phyloP scores from a whole-genome alignment of 2,329 filamentous ascomycete genomes.

The Trichoderma sp. region DNA sequence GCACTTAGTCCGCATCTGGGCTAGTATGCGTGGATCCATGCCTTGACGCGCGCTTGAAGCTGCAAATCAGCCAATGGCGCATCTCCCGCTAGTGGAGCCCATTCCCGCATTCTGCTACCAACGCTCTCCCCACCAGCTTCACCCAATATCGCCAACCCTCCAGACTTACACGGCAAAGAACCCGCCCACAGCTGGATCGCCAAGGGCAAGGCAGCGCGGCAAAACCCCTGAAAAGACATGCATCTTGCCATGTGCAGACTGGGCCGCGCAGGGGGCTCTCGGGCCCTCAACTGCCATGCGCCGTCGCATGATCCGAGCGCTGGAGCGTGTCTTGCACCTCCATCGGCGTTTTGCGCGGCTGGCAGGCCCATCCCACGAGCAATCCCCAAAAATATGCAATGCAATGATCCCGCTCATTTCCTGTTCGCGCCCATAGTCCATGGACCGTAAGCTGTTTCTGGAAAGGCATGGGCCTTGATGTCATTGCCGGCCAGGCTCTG shows the following conservation, averaged over 20 bases:
- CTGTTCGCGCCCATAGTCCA: slow-evolving; percentile 17
- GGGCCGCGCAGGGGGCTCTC: not conserved
- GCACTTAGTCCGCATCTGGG: not conserved
- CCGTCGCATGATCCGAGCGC: slow-evolving; percentile 6
- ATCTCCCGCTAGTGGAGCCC: slow-evolving; percentile 3
- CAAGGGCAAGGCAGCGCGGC: slow-evolving; percentile 20
- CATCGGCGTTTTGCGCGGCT: not conserved
- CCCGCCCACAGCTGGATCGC: not conserved
- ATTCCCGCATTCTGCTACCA: not conserved
- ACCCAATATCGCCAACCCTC: not conserved
- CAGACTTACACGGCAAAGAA: not conserved
- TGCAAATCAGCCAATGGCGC: slow-evolving; percentile 7
- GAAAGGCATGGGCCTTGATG: slow-evolving; percentile 14
- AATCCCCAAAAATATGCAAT: slow-evolving; percentile 26
- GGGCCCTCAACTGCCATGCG: not conserved
- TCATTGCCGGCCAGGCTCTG: slow-evolving; percentile 21
- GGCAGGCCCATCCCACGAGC: not conserved
- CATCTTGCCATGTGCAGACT: slow-evolving; percentile 18
- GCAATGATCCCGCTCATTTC: slow-evolving; percentile 30
- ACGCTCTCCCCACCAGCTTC: not conserved
- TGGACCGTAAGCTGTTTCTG: not conserved
- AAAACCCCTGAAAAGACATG: slow-evolving; percentile 22
- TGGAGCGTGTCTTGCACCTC: not conserved
- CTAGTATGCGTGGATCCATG: not conserved
- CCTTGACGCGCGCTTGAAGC: slow-evolving; percentile 31